phyloP scores from a whole-genome alignment of 495 filamentous ascomycete species.

The Poronia punctata region DNA sequence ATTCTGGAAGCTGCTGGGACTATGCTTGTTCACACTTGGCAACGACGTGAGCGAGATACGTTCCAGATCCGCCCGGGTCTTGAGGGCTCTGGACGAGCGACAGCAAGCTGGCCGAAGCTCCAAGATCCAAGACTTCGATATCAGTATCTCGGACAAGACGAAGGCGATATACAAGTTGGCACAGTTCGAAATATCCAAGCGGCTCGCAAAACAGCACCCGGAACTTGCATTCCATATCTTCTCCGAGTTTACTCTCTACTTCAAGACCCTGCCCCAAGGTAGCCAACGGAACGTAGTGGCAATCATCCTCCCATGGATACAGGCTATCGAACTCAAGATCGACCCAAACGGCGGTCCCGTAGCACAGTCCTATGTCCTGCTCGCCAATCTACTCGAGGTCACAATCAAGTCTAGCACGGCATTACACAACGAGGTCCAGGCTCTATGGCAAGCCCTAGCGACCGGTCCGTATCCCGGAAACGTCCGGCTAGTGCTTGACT shows the following conservation, averaged over 20 bases:
- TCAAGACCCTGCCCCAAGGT: conserved; percentile 71
- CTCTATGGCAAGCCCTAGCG: conserved; percentile 92
- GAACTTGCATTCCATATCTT: conserved; percentile 89
- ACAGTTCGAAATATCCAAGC: conserved; percentile 90
- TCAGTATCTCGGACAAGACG: conserved; percentile 96
- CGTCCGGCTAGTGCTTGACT: conserved; percentile 87
- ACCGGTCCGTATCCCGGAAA: conserved; percentile 94
- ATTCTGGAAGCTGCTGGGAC: conserved; percentile 84
- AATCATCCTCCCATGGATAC: conserved; percentile 92
- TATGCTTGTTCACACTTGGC: conserved; percentile 84
- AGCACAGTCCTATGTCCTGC: conserved; percentile 84
- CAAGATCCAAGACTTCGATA: conserved; percentile 92
- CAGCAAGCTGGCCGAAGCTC: conserved; percentile 66
- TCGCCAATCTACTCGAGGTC: conserved; percentile 93
- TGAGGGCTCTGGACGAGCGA: conserved; percentile 76
- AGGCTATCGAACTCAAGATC: conserved; percentile 86
- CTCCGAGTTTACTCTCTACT: conserved; percentile 87
- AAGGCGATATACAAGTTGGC: conserved; percentile 96
- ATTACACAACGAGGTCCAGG: conserved; percentile 93
- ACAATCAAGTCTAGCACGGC: conserved; percentile 84
- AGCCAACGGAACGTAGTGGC: conserved; percentile 91
- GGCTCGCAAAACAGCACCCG: conserved; percentile 78
- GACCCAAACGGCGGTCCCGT: conserved; percentile 90
- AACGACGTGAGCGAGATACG: conserved; percentile 82
- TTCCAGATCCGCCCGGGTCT: conserved; percentile 78